Conservation (phyloP, 495 filamentous ascomycete genomes). For the Aspergillus indologenus region DNA sequence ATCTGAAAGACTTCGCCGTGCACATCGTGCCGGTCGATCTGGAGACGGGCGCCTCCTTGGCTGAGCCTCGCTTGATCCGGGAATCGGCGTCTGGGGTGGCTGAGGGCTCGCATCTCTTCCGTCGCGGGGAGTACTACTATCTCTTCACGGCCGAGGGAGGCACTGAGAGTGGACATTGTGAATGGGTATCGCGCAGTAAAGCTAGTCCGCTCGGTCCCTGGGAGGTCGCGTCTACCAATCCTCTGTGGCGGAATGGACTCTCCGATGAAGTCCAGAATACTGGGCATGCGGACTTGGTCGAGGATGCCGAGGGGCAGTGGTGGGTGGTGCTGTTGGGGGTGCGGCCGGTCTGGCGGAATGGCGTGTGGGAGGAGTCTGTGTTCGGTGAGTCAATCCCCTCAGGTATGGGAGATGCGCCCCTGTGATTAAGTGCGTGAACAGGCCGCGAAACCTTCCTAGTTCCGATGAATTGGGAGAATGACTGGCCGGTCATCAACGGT, state of each 20-base stretch:
- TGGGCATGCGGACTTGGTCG: conserved; percentile 44
- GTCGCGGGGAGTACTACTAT: conserved; percentile 64
- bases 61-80: conserved; percentile 46
- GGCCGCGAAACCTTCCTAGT: conserved; percentile 49
- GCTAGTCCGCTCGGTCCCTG: conserved; percentile 54
- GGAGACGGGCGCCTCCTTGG: conserved; percentile 31
- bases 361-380: conserved; percentile 36
- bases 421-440: conserved; percentile 1
- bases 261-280: conserved; percentile 40
- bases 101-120: conserved; percentile 66
- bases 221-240: conserved; percentile 38
- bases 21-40: conserved; percentile 41
- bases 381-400: conserved; percentile 33
- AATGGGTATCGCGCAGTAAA: conserved; percentile 39
- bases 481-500: conserved; percentile 48
- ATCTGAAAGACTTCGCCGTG: conserved; percentile 39
- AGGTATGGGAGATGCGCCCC: too few relatives aligned
- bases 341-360: conserved; percentile 28
- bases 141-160: conserved; percentile 67
- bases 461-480: conserved; percentile 43
- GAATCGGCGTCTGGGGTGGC: conserved; percentile 53
- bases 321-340: conserved; percentile 47
- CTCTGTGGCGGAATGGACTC: conserved; percentile 37
- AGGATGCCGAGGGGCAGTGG: conserved; percentile 42
- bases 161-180: conserved; percentile 54